phyloP scores from a whole-genome alignment of 768 basidiomycete genomes.

The Termitomyces sp. region DNA sequence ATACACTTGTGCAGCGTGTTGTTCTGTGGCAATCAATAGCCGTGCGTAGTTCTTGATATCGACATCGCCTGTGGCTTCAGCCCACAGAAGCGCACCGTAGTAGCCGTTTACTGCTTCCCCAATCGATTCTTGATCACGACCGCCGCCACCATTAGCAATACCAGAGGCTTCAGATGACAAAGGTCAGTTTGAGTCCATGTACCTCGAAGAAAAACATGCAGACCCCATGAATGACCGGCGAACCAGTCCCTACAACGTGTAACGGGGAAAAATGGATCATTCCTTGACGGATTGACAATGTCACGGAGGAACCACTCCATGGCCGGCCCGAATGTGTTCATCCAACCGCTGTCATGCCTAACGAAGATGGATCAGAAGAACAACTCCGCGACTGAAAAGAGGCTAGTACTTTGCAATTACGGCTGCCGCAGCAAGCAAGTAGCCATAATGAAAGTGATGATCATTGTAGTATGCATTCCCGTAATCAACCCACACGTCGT shows the following conservation, averaged over 20 bases:
- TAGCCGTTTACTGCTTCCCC: constrained; percentile 33
- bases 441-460: constrained; percentile 34
- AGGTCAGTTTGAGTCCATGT: not conserved
- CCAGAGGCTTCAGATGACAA: constrained; percentile 23
- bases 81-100: constrained; percentile 31
- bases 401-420: constrained; percentile 26
- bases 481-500: constrained; percentile 27
- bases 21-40: constrained; percentile 29
- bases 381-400: not conserved
- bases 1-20: constrained; percentile 29
- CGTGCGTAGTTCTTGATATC: constrained; percentile 30
- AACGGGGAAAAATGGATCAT: constrained; percentile 28
- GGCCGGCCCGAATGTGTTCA: constrained; percentile 19
- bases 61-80: constrained; percentile 24
- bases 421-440: constrained; percentile 27
- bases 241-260: constrained; percentile 32
- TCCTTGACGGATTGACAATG: constrained; percentile 29
- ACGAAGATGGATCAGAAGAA: not conserved
- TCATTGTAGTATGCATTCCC: constrained; percentile 34
- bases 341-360: constrained; percentile 17
- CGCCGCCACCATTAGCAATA: constrained; percentile 29
- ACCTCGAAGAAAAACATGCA: not conserved
- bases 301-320: constrained; percentile 29
- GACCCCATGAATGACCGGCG: constrained; percentile 35
- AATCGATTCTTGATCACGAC: constrained; percentile 30